Evolutionary conservation across 148 eudicot species (phyloP).

Genomic region (Chenopodium suecicum): DNA sequence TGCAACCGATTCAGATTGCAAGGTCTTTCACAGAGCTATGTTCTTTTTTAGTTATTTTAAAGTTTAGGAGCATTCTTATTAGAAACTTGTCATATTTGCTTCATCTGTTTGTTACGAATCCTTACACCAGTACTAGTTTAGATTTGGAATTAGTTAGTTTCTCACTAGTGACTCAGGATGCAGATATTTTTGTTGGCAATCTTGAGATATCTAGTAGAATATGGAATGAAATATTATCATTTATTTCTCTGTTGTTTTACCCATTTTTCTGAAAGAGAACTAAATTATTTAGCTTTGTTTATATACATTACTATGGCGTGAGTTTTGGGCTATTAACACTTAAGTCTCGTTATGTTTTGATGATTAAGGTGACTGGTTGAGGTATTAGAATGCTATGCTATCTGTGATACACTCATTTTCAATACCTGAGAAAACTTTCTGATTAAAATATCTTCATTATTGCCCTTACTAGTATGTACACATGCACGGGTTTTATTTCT

Average conservation of each 20-base stretch:
- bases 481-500: too few relatives aligned
- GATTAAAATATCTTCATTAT: background rate
- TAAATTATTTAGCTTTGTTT: too few relatives aligned
- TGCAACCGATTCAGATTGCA: constrained; percentile 92
- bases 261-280: background rate
- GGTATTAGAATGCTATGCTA: background rate
- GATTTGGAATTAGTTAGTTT: background rate
- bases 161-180: background rate
- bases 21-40: constrained; percentile 43
- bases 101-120: background rate
- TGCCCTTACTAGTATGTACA: background rate
- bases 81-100: background rate
- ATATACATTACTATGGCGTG: background rate
- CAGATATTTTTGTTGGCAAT: background rate
- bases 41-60: background rate
- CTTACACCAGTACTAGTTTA: background rate
- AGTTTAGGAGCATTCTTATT: background rate
- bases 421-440: background rate
- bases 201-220: background rate
- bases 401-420: background rate
- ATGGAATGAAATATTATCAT: too few relatives aligned
- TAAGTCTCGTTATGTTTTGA: background rate
- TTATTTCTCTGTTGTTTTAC: too few relatives aligned
- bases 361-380: background rate
- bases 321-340: background rate